phyloP scores from a whole-genome alignment of 2,329 filamentous ascomycete species.

The Arthrobotrys pseudoclavata region DNA sequence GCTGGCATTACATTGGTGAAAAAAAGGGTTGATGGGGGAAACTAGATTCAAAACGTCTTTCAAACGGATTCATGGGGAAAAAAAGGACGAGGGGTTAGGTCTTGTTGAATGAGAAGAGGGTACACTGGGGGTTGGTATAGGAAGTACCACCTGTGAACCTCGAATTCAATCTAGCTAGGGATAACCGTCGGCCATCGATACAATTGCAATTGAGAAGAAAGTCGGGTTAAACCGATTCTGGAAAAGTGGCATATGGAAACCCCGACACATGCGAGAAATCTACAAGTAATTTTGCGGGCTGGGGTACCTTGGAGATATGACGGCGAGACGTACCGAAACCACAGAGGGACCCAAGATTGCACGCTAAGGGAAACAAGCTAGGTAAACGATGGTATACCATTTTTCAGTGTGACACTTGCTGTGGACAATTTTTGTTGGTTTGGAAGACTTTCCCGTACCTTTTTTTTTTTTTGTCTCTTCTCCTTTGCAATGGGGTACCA shows the following conservation, averaged over 20 bases:
- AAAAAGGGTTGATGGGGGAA: slow-evolving; percentile 23
- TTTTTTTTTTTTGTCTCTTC: background rate
- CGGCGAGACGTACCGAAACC: slow-evolving; percentile 60
- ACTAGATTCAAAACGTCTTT: slow-evolving; percentile 49
- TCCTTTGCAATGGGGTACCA: background rate
- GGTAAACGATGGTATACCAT: background rate
- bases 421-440: slow-evolving; percentile 24
- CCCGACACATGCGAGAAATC: slow-evolving; percentile 41
- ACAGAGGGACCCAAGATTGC: slow-evolving; percentile 9
- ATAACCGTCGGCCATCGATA: slow-evolving; percentile 36
- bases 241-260: slow-evolving; percentile 31
- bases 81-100: slow-evolving; percentile 11
- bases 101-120: slow-evolving; percentile 10
- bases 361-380: slow-evolving; percentile 29
- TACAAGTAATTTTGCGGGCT: slow-evolving; percentile 28
- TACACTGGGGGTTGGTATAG: slow-evolving; percentile 5
- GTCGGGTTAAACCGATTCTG: slow-evolving; percentile 47
- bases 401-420: slow-evolving; percentile 25
- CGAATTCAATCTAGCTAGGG: slow-evolving; percentile 16
- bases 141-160: slow-evolving; percentile 7
- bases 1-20: slow-evolving; percentile 22
- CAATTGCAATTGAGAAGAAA: background rate
- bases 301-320: slow-evolving; percentile 41
- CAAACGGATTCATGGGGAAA: slow-evolving; percentile 35
- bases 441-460: slow-evolving; percentile 6